Evolutionary conservation across 148 eudicot genomes (phyloP), one percentile per base, ranked within the genome.

Genomic region (Diospyros kaki): DNA sequence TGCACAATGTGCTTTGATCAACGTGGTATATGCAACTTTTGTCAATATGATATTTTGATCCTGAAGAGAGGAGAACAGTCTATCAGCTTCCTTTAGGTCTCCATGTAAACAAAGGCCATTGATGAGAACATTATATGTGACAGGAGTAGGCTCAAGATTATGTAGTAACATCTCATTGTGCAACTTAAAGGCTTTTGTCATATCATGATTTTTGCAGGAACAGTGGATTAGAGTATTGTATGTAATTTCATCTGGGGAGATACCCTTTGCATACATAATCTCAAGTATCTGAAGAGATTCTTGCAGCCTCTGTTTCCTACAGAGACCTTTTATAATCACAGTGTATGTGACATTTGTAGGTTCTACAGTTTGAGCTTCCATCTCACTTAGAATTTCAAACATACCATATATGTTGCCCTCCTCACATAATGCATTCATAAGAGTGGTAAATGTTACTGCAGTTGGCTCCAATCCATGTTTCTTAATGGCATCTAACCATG

Each of bases 1-100:
- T 56, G 83, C 91, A 83, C 91, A 94, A 85, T 91, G 91, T 55
- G 97, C 98, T 86, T 89, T 91, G 46, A 94, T 87, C 15, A 94
- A 75, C 14, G 88, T 87, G 2, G 78, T 87, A 74, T 91, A 94
- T 62, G 90, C 89, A 81, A 74, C 73, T 86, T 94, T 91, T 66
- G 88, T 71, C 84, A 94, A 79, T 64, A 39, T 63, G 54, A 87
- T 53, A 44, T 87, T 78, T 80, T 82, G 86, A 66, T 74, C 74
- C 41, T 71, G 82, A 71, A 94, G 89, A 79, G 5, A 81, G 39
- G 71, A 72, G 77, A 91, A 65, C 42, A 91, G 69, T 44, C 58
- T 72, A 71, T 91, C 93, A 52, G 94, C 98, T 77, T 71, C 84
- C 63, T 61, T 78, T 42, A 94, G 71, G 43, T 84, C 78, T 78